Percentiles rank a stretch among this genome's conserved stretches.
Evolutionary conservation across 2,329 filamentous ascomycete species (phyloP).

Genomic region (Annulohypoxylon truncatum): DNA sequence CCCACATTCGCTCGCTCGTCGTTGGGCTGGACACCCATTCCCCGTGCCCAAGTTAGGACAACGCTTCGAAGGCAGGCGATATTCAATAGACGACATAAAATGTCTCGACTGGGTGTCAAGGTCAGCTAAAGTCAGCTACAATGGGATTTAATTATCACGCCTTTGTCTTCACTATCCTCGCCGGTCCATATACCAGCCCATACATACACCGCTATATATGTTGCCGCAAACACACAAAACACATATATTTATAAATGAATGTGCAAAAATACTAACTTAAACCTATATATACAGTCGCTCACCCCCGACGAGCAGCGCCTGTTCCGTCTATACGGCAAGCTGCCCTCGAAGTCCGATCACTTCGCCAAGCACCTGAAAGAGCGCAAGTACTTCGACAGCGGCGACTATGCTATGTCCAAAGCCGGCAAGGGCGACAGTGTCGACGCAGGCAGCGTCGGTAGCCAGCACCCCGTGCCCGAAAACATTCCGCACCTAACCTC

Average conservation of each 20-base stretch:
- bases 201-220: slow-evolving; percentile 23
- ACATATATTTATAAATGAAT: neutral
- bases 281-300: slow-evolving; percentile 74
- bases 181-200: neutral
- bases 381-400: slow-evolving; percentile 98
- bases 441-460: slow-evolving; percentile 92
- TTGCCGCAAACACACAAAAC: neutral
- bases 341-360: slow-evolving; percentile 94
- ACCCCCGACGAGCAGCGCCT: slow-evolving; percentile 95
- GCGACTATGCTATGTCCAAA: slow-evolving; percentile 96
- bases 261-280: slow-evolving; percentile 16
- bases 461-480: slow-evolving; percentile 92
- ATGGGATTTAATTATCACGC: neutral
- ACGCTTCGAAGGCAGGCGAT: neutral
- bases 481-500: slow-evolving; percentile 92
- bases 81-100: neutral
- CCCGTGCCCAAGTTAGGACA: slow-evolving; percentile 22
- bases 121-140: neutral
- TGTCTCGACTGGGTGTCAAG: neutral
- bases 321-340: slow-evolving; percentile 97
- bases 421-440: slow-evolving; percentile 95
- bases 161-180: slow-evolving; percentile 22
- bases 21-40: slow-evolving; percentile 26
- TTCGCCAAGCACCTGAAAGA: slow-evolving; percentile 99
- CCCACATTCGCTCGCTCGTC: slow-evolving; percentile 21